Percentiles rank a stretch among this genome's conserved stretches.
These are phyloP conservation scores for Primulina tabacum DNA, from an alignment of 257 asterid genomes.

Conservation along the genomic window DNA sequence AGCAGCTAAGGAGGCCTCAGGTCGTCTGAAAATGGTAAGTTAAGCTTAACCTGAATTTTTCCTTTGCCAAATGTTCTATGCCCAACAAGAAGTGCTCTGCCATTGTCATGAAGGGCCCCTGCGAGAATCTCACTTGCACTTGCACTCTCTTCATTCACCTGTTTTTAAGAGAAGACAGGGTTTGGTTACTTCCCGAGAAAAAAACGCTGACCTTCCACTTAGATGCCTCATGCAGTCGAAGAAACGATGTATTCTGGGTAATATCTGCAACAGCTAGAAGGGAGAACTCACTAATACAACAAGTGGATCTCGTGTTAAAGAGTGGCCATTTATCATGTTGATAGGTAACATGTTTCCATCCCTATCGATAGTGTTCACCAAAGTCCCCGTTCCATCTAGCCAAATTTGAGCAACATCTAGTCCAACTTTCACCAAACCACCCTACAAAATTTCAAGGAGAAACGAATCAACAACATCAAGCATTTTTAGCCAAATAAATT, in stretches of 20 bases:
- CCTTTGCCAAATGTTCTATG: slow-evolving; percentile 90
- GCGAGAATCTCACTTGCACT: slow-evolving; percentile 97
- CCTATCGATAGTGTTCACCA: slow-evolving; percentile 87
- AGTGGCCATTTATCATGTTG: slow-evolving; percentile 74
- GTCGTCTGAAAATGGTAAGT: background rate
- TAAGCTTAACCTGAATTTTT: slow-evolving; percentile 73
- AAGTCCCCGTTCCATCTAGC: slow-evolving; percentile 87
- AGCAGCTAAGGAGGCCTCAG: background rate
- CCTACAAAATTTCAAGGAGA: slow-evolving; percentile 43
- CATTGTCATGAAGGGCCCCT: slow-evolving; percentile 93
- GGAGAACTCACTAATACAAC: slow-evolving; percentile 66
- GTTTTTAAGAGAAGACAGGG: slow-evolving; percentile 1
- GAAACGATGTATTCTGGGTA: background rate
- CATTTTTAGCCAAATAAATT: background rate
- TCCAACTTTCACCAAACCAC: slow-evolving; percentile 88
- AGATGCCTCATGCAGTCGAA: background rate
- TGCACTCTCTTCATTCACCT: slow-evolving; percentile 97
- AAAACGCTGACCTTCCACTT: background rate
- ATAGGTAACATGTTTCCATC: slow-evolving; percentile 74
- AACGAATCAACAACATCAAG: slow-evolving; percentile 4
- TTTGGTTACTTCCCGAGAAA: background rate
- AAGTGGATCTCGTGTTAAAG: slow-evolving; percentile 82
- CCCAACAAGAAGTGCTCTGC: slow-evolving; percentile 85
- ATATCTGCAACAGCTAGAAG: background rate
- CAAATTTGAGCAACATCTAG: slow-evolving; percentile 97